Evolutionary conservation across 2,329 filamentous ascomycete species (phyloP), one percentile per base, ranked within the genome.

Genomic region (Bipolaris gigantea): DNA sequence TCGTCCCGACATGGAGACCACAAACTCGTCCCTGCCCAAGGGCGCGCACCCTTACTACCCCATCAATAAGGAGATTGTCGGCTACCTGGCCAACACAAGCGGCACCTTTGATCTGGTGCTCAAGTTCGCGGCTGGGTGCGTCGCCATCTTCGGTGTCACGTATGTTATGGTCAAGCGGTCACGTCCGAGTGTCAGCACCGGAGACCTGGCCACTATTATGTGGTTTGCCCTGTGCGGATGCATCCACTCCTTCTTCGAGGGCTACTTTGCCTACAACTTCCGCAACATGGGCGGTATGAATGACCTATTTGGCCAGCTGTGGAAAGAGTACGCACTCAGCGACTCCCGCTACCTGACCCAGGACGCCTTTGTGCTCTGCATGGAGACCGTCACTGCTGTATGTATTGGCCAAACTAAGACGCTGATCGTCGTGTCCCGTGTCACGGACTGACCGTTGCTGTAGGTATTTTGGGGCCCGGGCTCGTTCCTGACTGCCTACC

Each of bases 241-340:
- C 62, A 79, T 96, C 34, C 92, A 96, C 75, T 81, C 88, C 50
- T 86, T 89, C 67, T 96, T 96, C 72, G 91, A 96, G 77, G 89
- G 87, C 34, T 96, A 95, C 74, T 95, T 91, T 70, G 81, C 92
- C 58, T 73, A 83, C 59, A 85, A 92, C 70, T 88, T 90, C 71
- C 75, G 78, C 19, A 78, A 76, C 21, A 81, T 96, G 71, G 84
- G 86, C 0, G 78, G 82, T 10, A 84, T 84, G 55, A 87, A 91
- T 70, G 85, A 87, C 50, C 76, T 94, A 7, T 88, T 92, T 52
- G 90, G 88, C 2, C 90, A 96, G 77, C 79, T 96, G 40, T 96
- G 92, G 92, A 96, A 96, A 71, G 92, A 96, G 75, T 96, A 96
- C 72, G 83, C 89, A 3, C 81, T 92, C 32, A 92, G 89, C 2